phyloP scores from a whole-genome alignment of 2,329 filamentous ascomycete genomes.

The Trichothecium roseum region DNA sequence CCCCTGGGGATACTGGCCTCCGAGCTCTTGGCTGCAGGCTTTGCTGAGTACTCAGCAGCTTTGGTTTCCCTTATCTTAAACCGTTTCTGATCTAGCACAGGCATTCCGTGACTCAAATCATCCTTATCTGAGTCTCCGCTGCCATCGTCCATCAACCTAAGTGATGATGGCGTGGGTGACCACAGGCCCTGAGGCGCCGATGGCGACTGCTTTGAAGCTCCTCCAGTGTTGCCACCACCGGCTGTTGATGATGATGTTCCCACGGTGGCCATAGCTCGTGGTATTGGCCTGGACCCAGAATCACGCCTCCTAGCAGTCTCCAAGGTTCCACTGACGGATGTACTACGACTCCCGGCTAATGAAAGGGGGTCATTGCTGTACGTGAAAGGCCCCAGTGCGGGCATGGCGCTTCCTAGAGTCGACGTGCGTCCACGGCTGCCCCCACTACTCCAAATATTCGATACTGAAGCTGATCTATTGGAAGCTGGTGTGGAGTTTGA shows the following conservation, averaged over 20 bases:
- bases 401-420: constrained; percentile 12
- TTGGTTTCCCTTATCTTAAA: constrained; percentile 10
- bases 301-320: constrained; percentile 17
- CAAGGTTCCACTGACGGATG: constrained; percentile 29
- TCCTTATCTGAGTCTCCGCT: constrained; percentile 23
- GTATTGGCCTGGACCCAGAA: constrained; percentile 13
- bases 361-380: constrained; percentile 32
- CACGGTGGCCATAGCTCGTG: constrained; percentile 4
- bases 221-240: constrained; percentile 3
- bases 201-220: constrained; percentile 4
- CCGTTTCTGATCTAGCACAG: constrained; percentile 37
- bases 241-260: constrained; percentile 2
- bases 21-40: not conserved
- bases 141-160: constrained; percentile 33
- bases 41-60: not conserved
- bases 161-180: constrained; percentile 24
- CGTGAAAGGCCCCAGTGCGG: constrained; percentile 23
- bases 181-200: constrained; percentile 18
- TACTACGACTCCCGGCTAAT: constrained; percentile 29
- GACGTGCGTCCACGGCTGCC: constrained; percentile 24
- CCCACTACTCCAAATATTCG: constrained; percentile 15
- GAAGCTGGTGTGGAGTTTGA: constrained; percentile 23
- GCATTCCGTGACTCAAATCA: constrained; percentile 38
- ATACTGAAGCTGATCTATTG: constrained; percentile 20
- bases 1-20: constrained; percentile 5